Percentiles rank a stretch among this genome's conserved stretches.
Evolutionary conservation across 495 filamentous ascomycete species (phyloP).

Genomic region (Hypoxylon rickii): DNA sequence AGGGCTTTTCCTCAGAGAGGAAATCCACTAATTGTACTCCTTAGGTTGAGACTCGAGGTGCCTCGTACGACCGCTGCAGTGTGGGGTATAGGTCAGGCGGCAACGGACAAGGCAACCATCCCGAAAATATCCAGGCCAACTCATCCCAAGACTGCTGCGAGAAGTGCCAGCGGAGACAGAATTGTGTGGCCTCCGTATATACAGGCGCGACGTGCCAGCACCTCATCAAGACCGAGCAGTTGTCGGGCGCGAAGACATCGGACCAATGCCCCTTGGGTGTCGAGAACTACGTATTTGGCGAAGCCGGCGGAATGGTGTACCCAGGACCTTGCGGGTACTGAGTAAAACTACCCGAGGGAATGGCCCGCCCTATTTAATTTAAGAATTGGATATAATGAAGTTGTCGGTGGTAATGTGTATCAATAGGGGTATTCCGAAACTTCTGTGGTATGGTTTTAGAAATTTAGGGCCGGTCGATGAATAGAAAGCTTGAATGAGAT

Average conservation of each 20-base stretch:
- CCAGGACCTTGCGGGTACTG: constrained; percentile 17
- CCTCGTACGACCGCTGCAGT: constrained; percentile 17
- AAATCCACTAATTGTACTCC: background rate
- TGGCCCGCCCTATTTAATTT: no score
- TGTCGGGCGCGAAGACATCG: constrained; percentile 10
- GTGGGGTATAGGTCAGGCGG: constrained; percentile 16
- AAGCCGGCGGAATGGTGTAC: constrained; percentile 13
- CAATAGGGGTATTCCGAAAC: no score
- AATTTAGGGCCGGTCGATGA: no score
- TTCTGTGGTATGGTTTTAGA: no score
- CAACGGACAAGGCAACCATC: constrained; percentile 5
- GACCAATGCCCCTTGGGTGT: constrained; percentile 16
- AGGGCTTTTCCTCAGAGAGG: background rate
- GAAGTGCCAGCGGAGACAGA: constrained; percentile 15
- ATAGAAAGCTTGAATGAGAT: no score
- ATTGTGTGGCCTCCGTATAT: constrained; percentile 17
- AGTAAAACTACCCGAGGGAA: no score
- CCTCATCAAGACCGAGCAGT: constrained; percentile 6
- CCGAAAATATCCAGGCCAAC: constrained; percentile 7
- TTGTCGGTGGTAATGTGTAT: no score
- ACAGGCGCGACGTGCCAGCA: constrained; percentile 7
- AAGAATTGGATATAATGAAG: no score
- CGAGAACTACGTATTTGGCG: constrained; percentile 17
- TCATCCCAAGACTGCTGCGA: constrained; percentile 17
- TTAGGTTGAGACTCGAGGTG: constrained; percentile 6